Conservation (phyloP, 2,329 filamentous ascomycete genomes). For the Microcyclospora pomicola region DNA sequence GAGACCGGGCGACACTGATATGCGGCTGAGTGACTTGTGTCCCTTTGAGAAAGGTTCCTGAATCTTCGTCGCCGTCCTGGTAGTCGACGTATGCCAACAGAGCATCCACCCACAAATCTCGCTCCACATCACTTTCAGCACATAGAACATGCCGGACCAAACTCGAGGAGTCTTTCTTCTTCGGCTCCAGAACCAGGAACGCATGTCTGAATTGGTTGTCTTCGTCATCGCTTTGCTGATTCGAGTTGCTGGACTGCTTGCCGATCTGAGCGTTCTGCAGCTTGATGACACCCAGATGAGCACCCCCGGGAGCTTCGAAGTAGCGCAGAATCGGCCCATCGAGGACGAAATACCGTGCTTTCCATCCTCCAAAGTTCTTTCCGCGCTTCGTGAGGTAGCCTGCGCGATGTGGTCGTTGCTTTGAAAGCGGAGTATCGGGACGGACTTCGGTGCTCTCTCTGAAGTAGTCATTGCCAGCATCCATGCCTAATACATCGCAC, state of each 20-base stretch:
- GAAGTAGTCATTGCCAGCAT: slow-evolving; percentile 38
- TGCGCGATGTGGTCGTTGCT: slow-evolving; percentile 58
- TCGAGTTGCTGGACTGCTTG: slow-evolving; percentile 67
- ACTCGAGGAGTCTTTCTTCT: slow-evolving; percentile 83
- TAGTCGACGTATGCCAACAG: slow-evolving; percentile 80
- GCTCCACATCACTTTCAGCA: slow-evolving; percentile 83
- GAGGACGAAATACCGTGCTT: slow-evolving; percentile 61
- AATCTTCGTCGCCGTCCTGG: slow-evolving; percentile 42
- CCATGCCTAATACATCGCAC: slow-evolving; percentile 43
- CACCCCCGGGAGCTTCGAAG: slow-evolving; percentile 79
- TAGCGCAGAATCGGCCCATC: slow-evolving; percentile 68
- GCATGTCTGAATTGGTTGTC: slow-evolving; percentile 96
- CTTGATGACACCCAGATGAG: slow-evolving; percentile 87
- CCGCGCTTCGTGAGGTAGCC: slow-evolving; percentile 93
- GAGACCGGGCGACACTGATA: slow-evolving; percentile 16
- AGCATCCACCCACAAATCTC: slow-evolving; percentile 86
- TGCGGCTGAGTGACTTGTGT: slow-evolving; percentile 15
- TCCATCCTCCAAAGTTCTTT: slow-evolving; percentile 99
- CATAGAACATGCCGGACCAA: slow-evolving; percentile 88
- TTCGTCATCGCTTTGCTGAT: slow-evolving; percentile 50
- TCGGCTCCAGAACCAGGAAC: slow-evolving; percentile 87
- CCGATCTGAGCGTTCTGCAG: slow-evolving; percentile 83
- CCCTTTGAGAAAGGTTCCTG: slow-evolving; percentile 5
- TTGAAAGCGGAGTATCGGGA: slow-evolving; percentile 34
- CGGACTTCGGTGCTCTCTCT: slow-evolving; percentile 18